Base-by-base conservation (phyloP, 176 grass and related monocot genomes). In the Phragmites australis region DNA sequence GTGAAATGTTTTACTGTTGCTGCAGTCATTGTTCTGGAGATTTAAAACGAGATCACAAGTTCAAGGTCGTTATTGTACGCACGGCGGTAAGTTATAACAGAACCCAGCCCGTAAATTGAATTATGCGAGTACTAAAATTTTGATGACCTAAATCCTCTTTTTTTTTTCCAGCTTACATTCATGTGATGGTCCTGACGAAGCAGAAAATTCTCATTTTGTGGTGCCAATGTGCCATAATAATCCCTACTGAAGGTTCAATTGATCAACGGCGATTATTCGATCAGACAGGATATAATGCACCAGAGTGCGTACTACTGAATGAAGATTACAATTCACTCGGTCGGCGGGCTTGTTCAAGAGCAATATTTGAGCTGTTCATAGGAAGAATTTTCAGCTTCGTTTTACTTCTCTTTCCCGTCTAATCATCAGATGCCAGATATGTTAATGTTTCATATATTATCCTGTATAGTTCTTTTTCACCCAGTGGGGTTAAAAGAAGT, bases 11-110 rank as follows among this genome's bases (percentile, higher is more conserved):
- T 44, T 81, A 5, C 6, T 47, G n/a, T n/a, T n/a, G n/a, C 56
- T 89, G 10, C 86, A 98, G 95, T 90, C 78, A 98, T 98, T 78
- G 95, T 98, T 90, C 90, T 98, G 25, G 95, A 98, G 88, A 92
- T 98, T 45, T 98, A 80, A 72, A 78, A 27, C 9, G 6, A 66
- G 70, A 69, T 1, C 44, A 53, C 47, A 57, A 75, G 46, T 26
- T 74, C 34, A 70, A 56, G 69, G 78, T 63, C 55, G 49, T 29
- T 73, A 67, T 68, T 48, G 16, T 68, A 34, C 66, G 56, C 51
- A 56, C 5, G 14, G 32, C 40, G 69, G 83, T 89, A 41, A 74
- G 84, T 55, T 32, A 16, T 12, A 10, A 23, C 6, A 6, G 44
- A 41, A 39, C 21, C 2, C 18, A 46, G 18, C 10, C 34, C 34